These are phyloP conservation scores for Prototheca wickerhamii DNA, from an alignment of 163 green algal genomes.

Conservation along the genomic window DNA sequence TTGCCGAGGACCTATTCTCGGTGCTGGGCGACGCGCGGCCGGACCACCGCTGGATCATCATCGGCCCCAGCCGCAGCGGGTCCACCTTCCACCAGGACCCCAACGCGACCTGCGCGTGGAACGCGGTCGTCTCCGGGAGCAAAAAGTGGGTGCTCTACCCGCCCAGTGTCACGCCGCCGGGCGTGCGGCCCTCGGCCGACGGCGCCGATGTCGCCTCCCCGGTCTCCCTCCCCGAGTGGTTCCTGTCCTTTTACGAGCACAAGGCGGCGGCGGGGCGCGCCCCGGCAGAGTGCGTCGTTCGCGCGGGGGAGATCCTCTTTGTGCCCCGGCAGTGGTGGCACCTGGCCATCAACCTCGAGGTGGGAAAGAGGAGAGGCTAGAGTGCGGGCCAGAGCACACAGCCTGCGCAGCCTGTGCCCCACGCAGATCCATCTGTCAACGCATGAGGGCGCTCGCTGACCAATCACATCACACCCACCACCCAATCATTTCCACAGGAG, in stretches of 20 bases:
- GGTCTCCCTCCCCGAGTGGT: conserved; percentile 88
- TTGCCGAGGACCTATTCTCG: conserved; percentile 80
- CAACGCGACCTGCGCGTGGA: conserved; percentile 94
- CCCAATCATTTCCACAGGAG: conserved; percentile 20
- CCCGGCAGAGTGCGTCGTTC: conserved; percentile 66
- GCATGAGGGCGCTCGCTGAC: no score
- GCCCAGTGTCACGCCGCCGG: conserved; percentile 55
- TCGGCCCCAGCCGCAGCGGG: conserved; percentile 69
- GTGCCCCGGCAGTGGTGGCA: conserved; percentile 93
- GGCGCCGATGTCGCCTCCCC: conserved; percentile 82
- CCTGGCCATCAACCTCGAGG: conserved; percentile 84
- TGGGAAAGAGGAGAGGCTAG: no score
- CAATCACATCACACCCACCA: not conserved
- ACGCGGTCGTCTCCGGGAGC: conserved; percentile 65
- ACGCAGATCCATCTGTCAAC: no score
- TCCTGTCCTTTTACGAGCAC: conserved; percentile 81
- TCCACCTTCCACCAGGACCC: conserved; percentile 63
- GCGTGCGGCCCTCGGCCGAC: conserved; percentile 76
- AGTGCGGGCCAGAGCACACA: no score
- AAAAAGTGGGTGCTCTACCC: conserved; percentile 96
- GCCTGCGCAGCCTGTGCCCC: no score
- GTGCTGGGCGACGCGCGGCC: conserved; percentile 67
- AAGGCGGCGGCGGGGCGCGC: conserved; percentile 5
- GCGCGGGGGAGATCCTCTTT: conserved; percentile 84
- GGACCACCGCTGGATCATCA: conserved; percentile 92